Conservation (phyloP, 805 yeast genomes). For the Cyberlindnera saturnus region DNA sequence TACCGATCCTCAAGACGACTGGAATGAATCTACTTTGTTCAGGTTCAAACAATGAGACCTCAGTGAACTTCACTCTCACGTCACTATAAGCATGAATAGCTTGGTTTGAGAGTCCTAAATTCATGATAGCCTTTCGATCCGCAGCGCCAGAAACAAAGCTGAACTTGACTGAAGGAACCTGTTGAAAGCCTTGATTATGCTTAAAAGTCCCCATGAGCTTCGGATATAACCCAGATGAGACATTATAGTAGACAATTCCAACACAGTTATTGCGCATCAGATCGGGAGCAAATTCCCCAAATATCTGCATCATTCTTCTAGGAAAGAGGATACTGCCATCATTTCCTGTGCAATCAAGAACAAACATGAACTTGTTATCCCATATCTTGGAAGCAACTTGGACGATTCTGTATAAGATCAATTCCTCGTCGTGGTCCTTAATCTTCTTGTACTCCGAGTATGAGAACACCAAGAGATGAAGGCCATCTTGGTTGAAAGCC, state of each 20-base stretch:
- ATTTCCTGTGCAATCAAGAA: slow-evolving; percentile 67
- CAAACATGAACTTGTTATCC: slow-evolving; percentile 57
- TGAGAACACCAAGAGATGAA: slow-evolving; percentile 57
- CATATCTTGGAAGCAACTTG: slow-evolving; percentile 66
- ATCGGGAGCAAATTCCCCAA: slow-evolving; percentile 45
- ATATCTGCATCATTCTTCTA: slow-evolving; percentile 28
- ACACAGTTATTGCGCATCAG: slow-evolving; percentile 46
- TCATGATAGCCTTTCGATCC: slow-evolving; percentile 36
- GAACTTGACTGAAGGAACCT: slow-evolving; percentile 17
- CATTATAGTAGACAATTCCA: slow-evolving; percentile 43
- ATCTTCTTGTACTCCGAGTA: slow-evolving; percentile 32
- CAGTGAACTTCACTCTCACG: slow-evolving; percentile 45
- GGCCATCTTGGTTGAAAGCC: slow-evolving; percentile 65
- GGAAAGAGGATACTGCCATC: slow-evolving; percentile 25
- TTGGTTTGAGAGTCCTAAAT: slow-evolving; percentile 37
- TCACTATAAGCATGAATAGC: slow-evolving; percentile 39
- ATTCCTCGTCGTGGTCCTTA: slow-evolving; percentile 37
- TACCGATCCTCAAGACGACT: slow-evolving; percentile 62
- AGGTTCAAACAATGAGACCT: slow-evolving; percentile 46
- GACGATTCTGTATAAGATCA: slow-evolving; percentile 51
- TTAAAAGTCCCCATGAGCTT: slow-evolving; percentile 21
- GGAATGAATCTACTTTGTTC: slow-evolving; percentile 47
- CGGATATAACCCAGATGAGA: slow-evolving; percentile 24
- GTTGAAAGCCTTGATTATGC: slow-evolving; percentile 13
- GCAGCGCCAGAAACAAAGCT: slow-evolving; percentile 42